Base-by-base conservation (phyloP, 2,329 filamentous ascomycete species). In the Bipolaris gigantea region DNA sequence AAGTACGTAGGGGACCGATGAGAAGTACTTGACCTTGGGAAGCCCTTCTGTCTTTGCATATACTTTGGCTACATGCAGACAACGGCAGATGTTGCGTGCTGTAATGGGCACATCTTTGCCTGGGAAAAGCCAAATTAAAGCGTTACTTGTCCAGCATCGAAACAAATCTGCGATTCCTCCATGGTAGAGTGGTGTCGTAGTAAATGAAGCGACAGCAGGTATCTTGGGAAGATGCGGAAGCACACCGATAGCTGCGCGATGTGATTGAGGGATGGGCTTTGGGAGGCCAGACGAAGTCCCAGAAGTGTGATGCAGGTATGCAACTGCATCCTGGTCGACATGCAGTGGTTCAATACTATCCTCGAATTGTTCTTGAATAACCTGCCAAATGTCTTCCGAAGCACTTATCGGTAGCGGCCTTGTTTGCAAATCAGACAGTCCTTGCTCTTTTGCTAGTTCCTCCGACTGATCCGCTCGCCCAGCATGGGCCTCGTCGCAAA, bases 1-100 rank as follows among this genome's bases (percentile, higher is more conserved):
- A 70, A 89, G 83, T 33, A 97, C 92, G 69, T 93, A 97, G 7
- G 89, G 90, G 0, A 88, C 85, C 0, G 81, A 85, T 0, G 85
- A 84, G 61, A 88, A 87, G 59, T 86, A 87, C 36, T 73, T 77
- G 2, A 85, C 74, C 19, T 63, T 57, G 0, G 75, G 71, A 4
- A 60, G 47, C n/a, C 56, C 50, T 44, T 49, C 54, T n/a, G 47
- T 48, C n/a, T 48, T 11, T 49, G 65, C 27, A 39, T 60, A 39
- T 13, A 38, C 61, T 53, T 30, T 64, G 4, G 80, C 76, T 11
- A 67, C 63, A 0, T 75, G 60, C 1, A 87, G 67, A 11, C 81
- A 81, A 8, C 67, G 74, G 5, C 79, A 59, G 2, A 88, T 76
- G 42, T 83, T 87, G 2, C 64, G 62, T 3, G 79, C 77, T 0